A percentile compares a stretch with the other conserved stretches of the same genome.
Evolutionary conservation across 2,329 filamentous ascomycete species (phyloP).

Genomic region (Talaromyces piceae): DNA sequence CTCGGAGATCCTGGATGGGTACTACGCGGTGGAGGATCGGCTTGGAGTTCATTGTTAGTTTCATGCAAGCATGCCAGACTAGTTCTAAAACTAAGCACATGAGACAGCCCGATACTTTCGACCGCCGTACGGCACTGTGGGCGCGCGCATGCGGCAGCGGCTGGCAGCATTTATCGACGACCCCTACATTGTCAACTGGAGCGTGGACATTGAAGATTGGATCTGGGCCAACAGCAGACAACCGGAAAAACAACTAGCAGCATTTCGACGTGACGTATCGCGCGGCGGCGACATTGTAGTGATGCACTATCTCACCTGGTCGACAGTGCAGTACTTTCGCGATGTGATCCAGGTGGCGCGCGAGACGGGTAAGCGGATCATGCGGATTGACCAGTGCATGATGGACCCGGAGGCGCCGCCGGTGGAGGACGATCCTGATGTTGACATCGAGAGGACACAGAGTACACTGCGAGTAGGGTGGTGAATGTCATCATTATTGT

Average conservation of each 20-base stretch:
- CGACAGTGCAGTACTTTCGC: conserved; percentile 56
- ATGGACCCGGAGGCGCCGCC: conserved; percentile 52
- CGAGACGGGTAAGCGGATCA: conserved; percentile 55
- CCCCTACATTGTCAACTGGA: conserved; percentile 59
- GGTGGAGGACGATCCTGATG: background rate
- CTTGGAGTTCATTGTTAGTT: conserved; percentile 29
- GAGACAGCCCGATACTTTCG: conserved; percentile 57
- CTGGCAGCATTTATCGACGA: conserved; percentile 47
- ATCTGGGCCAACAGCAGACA: conserved; percentile 55
- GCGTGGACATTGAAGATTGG: conserved; percentile 65
- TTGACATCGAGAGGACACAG: background rate
- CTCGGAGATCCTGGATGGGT: conserved; percentile 27
- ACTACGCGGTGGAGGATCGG: conserved; percentile 23
- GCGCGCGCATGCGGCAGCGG: conserved; percentile 58
- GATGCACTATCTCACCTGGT: conserved; percentile 61
- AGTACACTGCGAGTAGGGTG: background rate
- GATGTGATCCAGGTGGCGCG: conserved; percentile 61
- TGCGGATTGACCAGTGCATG: conserved; percentile 62
- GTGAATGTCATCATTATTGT: background rate
- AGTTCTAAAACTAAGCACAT: no score
- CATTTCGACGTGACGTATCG: conserved; percentile 56
- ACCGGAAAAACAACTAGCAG: conserved; percentile 59
- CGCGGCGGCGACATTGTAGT: conserved; percentile 59
- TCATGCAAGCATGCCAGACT: conserved; percentile 14
- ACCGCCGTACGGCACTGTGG: conserved; percentile 61